Evolutionary conservation across 768 basidiomycete genomes (phyloP), one percentile per base, ranked within the genome.

Genomic region (Trametes cingulata): DNA sequence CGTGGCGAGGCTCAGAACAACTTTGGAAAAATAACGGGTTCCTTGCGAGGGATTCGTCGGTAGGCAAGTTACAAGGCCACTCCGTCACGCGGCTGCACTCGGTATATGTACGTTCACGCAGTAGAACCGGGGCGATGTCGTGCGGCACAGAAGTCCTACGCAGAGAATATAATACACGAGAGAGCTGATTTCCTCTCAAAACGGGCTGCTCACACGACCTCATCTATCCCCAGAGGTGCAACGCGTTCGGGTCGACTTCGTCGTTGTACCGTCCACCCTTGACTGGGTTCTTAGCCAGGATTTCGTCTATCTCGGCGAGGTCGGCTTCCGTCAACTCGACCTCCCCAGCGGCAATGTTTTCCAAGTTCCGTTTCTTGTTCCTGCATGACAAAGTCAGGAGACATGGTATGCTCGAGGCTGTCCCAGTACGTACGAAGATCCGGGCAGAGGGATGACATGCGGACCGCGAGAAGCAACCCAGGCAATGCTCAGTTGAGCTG

Each of bases 361-460:
- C 77, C 36, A 75, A 62, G 13, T 77, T 77, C 24, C 82, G 77
- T 45, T 75, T 72, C 47, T 73, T 69, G 45, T 77, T 67, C 45
- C 76, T 78, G 57, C 19, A 22, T 27, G 6, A 22, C 35, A 2
- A n/a, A 22, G 24, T 57, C 14, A 50, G 45, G 29, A 33, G 19
- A 36, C 35, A 15, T 15, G 24, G 20, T n/a, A 39, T 9, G 10
- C 6, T 3, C 13, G n/a, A 19, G 48, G 2, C 12, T 19, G 22
- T 15, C n/a, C 17, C 49, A 24, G 14, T 7, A 60, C 66, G 41
- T 54, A 77, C 76, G 75, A 76, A 17, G 76, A 76, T 0, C 82
- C 82, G 0, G 82, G 81, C 19, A 83, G 73, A 3, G 81, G 80
- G 56, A 83, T 72, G 20, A 67, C 52, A 37, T 67, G 66, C 6